Conservation (phyloP, 495 filamentous ascomycete genomes). For the Alectoria sarmentosa region DNA sequence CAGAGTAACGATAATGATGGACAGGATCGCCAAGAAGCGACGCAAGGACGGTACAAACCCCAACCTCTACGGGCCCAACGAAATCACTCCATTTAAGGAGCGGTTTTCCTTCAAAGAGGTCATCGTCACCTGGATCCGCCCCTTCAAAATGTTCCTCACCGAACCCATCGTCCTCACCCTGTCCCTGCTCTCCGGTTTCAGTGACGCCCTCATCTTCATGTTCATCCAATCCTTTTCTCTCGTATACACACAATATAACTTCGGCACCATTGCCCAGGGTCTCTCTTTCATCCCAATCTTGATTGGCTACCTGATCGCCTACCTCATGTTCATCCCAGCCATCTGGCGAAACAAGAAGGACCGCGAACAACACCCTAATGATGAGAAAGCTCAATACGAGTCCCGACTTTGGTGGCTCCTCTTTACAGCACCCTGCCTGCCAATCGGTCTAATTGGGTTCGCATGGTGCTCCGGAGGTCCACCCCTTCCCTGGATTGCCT, state of each 20-base stretch:
- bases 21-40: conserved; percentile 50
- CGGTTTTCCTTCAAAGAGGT: conserved; percentile 53
- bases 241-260: conserved; percentile 54
- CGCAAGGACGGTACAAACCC: conserved; percentile 44
- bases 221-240: conserved; percentile 55
- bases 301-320: conserved; percentile 55
- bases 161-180: conserved; percentile 55
- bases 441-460: conserved; percentile 56
- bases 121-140: conserved; percentile 48
- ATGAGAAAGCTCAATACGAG: conserved; percentile 52
- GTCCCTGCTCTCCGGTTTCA: conserved; percentile 54
- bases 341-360: conserved; percentile 46
- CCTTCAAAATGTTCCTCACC: conserved; percentile 54
- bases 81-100: conserved; percentile 50
- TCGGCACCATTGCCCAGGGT: conserved; percentile 43
- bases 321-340: conserved; percentile 44
- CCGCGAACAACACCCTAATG: conserved; percentile 42
- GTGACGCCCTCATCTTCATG: conserved; percentile 59
- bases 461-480: conserved; percentile 56
- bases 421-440: conserved; percentile 48
- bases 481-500: conserved; percentile 54
- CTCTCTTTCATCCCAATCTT: conserved; percentile 52
- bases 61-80: conserved; percentile 58
- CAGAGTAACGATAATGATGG: conserved; percentile 52
- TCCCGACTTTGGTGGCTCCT: conserved; percentile 54